Evolutionary conservation across 768 basidiomycete species (phyloP).

Genomic region (Sporobolomyces pararoseus): DNA sequence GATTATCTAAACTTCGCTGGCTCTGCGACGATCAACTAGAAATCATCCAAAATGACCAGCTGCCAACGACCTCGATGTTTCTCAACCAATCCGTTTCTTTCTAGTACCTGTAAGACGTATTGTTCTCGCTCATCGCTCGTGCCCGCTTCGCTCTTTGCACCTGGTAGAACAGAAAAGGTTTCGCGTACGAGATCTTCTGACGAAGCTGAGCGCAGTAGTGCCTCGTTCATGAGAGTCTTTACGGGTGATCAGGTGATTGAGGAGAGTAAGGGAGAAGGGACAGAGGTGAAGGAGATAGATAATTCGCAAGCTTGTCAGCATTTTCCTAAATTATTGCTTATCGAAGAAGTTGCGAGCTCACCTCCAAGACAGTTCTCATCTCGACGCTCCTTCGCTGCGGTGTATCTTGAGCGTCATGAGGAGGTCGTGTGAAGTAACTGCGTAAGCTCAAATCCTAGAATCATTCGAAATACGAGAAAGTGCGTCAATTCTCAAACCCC

Average conservation of each 20-base stretch:
- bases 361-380: slow-evolving; percentile 15
- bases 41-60: background rate
- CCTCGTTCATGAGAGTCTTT: slow-evolving; percentile 17
- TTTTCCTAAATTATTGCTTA: no score
- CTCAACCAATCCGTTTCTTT: background rate
- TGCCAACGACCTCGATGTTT: background rate
- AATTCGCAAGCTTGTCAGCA: no score
- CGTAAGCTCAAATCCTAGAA: background rate
- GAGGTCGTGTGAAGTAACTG: background rate
- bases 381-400: background rate
- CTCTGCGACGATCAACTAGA: background rate
- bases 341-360: background rate
- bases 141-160: no score
- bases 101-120: background rate
- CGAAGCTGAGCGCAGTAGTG: background rate
- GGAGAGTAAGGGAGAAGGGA: background rate
- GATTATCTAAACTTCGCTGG: background rate
- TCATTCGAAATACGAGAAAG: no score
- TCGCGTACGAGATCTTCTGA: no score
- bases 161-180: no score
- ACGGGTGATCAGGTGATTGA: background rate
- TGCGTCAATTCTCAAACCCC: no score
- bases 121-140: background rate
- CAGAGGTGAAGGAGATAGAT: background rate
- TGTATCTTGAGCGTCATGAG: background rate